Base-by-base conservation (phyloP, 2,329 filamentous ascomycete genomes). In the Cladosporium sp. region DNA sequence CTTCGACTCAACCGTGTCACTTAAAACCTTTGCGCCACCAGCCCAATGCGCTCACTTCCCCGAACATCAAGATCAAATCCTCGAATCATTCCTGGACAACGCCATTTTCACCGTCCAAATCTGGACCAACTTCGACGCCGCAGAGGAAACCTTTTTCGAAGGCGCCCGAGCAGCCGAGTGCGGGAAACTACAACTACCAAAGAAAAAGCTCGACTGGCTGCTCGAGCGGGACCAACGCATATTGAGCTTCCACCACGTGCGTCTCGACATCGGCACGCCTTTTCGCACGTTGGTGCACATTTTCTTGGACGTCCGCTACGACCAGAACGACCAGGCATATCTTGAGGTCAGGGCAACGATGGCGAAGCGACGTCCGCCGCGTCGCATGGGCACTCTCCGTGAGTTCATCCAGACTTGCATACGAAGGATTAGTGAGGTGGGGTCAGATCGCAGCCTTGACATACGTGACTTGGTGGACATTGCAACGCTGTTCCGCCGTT, bases 111-210 rank as follows among this genome's bases (percentile, higher is more conserved):
- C 43, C 38, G 45, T 55, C 34, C 59, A 61, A 3, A 60, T 58
- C 51, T 65, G 67, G 58, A 22, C 57, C n/a, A 66, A 68, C 54
- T 69, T 67, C 58, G 60, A 67, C 25, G 55, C 51, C 22, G 30
- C 50, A 12, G 50, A 59, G 15, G 6, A 59, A 11, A n/a, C 30
- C 17, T 60, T 68, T n/a, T 69, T 50, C 38, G n/a, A 25, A 20
- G 55, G 47, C 28, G 15, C 36, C 17, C 14, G 55, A 34, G 37
- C 47, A n/a, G 22, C 12, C 1, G 36, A 38, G 7, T 58, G 55
- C 9, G 57, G 57, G 30, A 55, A 55, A 34, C 30, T 59, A 15
- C 38, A 36, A 28, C 30, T 59, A 6, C 42, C 57, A 12, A 15
- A 30, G 12, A 14, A 28, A 1, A 51, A 45, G 20, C 47, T 19